phyloP scores from a whole-genome alignment of 2,329 filamentous ascomycete species.

The Fusarium camptoceras region DNA sequence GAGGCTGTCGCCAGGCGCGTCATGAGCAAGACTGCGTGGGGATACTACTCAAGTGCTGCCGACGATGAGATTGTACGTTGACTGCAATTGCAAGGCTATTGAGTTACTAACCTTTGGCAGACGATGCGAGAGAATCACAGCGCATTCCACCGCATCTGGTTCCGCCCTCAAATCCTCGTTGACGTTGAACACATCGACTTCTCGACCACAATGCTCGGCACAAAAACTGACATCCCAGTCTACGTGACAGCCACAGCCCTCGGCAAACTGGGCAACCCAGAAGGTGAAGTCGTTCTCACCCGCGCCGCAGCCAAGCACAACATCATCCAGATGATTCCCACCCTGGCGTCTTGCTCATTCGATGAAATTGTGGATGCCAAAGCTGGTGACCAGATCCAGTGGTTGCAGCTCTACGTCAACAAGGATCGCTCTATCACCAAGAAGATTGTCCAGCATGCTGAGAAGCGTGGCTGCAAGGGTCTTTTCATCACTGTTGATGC shows the following conservation, averaged over 20 bases:
- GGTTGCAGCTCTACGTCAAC: conserved; percentile 98
- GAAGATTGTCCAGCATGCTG: conserved; percentile 90
- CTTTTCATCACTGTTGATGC: conserved; percentile 99
- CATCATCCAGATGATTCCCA: conserved; percentile 98
- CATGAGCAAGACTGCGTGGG: conserved; percentile 98
- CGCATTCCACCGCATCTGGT: conserved; percentile 97
- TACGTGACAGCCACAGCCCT: conserved; percentile 97
- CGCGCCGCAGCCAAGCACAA: conserved; percentile 85
- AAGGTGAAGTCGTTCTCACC: conserved; percentile 93
- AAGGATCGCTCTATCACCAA: conserved; percentile 92
- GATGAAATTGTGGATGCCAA: conserved; percentile 95
- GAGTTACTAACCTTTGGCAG: conserved; percentile 56
- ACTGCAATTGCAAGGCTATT: not conserved
- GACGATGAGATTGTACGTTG: conserved; percentile 59
- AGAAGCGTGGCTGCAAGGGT: conserved; percentile 90
- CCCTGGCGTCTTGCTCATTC: conserved; percentile 94
- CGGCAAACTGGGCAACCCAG: conserved; percentile 92
- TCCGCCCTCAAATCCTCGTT: conserved; percentile 87
- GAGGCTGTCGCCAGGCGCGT: conserved; percentile 89
- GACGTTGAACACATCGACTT: conserved; percentile 90
- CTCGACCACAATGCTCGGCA: conserved; percentile 92
- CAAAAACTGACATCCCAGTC: conserved; percentile 85
- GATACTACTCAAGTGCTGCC: conserved; percentile 94
- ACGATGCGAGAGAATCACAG: conserved; percentile 95
- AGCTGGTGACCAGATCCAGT: conserved; percentile 84